Conservation (phyloP, 768 basidiomycete genomes). For the Naganishia vaughanmartiniae region DNA sequence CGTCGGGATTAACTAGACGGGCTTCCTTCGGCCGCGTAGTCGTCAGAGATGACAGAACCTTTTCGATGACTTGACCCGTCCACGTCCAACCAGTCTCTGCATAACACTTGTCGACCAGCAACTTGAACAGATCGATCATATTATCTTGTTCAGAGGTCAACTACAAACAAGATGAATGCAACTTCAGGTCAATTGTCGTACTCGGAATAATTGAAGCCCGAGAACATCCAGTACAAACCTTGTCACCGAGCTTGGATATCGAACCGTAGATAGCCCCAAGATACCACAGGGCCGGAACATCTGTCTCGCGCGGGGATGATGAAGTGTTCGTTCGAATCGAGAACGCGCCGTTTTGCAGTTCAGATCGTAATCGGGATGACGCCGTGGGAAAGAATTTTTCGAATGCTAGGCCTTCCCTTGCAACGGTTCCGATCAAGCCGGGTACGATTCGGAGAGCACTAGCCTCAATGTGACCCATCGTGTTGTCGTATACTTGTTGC, state of each 20-base stretch:
- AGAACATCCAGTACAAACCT: neutral
- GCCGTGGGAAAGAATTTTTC: slow-evolving; percentile 18
- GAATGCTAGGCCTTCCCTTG: slow-evolving; percentile 20
- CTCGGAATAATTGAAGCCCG: neutral
- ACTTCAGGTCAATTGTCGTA: neutral
- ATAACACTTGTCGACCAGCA: slow-evolving; percentile 68
- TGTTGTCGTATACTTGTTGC: slow-evolving; percentile 79
- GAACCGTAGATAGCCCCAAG: slow-evolving; percentile 18
- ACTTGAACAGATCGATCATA: slow-evolving; percentile 61
- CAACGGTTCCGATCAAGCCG: slow-evolving; percentile 61
- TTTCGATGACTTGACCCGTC: slow-evolving; percentile 72
- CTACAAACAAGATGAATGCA: slow-evolving; percentile 51
- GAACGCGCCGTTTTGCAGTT: slow-evolving; percentile 19
- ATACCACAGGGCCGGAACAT: slow-evolving; percentile 18
- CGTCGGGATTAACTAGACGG: slow-evolving; percentile 72
- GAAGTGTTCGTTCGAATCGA: slow-evolving; percentile 19
- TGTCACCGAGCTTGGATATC: slow-evolving; percentile 11
- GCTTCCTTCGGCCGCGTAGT: slow-evolving; percentile 79
- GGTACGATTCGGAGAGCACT: slow-evolving; percentile 90
- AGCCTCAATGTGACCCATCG: slow-evolving; percentile 80
- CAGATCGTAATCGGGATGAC: slow-evolving; percentile 8
- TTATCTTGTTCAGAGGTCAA: slow-evolving; percentile 65
- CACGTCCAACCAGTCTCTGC: slow-evolving; percentile 81
- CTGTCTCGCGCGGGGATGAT: slow-evolving; percentile 14
- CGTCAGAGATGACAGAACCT: slow-evolving; percentile 69